A percentile compares a stretch with the other conserved stretches of the same genome.
These are phyloP conservation scores for Colletotrichum musicola DNA, from an alignment of 2,329 filamentous ascomycete species.

Conservation along the genomic window DNA sequence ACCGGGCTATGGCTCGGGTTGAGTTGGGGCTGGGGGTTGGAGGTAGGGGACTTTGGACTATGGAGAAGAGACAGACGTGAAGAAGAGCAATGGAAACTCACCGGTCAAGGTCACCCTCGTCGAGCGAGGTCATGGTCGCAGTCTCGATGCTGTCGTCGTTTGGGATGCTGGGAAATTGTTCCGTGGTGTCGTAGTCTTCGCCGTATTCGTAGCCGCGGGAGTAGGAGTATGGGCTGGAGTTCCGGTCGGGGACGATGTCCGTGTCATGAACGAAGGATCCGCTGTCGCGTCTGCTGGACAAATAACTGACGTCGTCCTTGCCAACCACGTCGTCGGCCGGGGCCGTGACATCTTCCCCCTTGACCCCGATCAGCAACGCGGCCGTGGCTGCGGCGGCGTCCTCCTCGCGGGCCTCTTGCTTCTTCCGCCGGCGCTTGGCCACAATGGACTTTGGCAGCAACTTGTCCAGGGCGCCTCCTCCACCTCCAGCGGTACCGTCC, in stretches of 20 bases:
- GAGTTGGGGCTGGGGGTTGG: no score
- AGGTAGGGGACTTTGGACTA: no score
- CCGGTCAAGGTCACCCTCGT: constrained; percentile 11
- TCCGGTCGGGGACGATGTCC: constrained; percentile 30
- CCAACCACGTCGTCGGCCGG: constrained; percentile 28
- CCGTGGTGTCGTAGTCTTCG: constrained; percentile 9
- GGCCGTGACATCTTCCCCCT: constrained; percentile 35
- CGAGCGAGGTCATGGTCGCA: constrained; percentile 24
- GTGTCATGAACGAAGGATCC: constrained; percentile 50
- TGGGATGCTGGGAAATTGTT: not conserved
- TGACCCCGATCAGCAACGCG: constrained; percentile 40
- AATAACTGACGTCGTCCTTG: constrained; percentile 46
- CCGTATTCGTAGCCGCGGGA: not conserved
- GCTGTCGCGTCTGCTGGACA: constrained; percentile 53
- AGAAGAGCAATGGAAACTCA: constrained; percentile 14
- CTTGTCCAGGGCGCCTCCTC: constrained; percentile 54
- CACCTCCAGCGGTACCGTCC: constrained; percentile 25
- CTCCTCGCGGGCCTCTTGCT: constrained; percentile 56
- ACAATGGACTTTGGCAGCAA: constrained; percentile 66
- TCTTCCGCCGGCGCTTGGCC: constrained; percentile 62
- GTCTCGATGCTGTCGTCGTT: constrained; percentile 22
- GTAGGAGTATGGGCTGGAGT: constrained; percentile 2
- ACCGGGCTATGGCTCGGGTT: no score
- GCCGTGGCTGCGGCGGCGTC: constrained; percentile 37
- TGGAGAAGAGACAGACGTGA: not conserved